phyloP scores from a whole-genome alignment of 352 stramenopile genomes.

The Globisporangium takayamanum region DNA sequence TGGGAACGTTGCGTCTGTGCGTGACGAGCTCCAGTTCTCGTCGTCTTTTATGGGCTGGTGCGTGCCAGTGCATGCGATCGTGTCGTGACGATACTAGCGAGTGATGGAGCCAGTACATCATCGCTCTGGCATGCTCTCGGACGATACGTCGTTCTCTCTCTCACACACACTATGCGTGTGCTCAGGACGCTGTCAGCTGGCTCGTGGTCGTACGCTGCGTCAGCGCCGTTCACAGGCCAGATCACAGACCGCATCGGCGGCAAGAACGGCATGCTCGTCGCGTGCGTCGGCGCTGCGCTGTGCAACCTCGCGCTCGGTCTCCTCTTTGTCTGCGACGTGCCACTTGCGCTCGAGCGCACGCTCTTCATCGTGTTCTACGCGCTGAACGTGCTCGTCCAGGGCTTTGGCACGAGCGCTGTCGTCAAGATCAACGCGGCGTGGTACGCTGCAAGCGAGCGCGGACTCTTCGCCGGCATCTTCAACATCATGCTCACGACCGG shows the following conservation, averaged over 20 bases:
- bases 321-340: constrained; percentile 40
- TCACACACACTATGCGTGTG: background rate
- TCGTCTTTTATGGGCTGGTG: constrained; percentile 73
- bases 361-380: constrained; percentile 63
- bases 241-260: constrained; percentile 68
- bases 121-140: too few species aligned
- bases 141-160: background rate
- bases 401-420: constrained; percentile 74
- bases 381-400: constrained; percentile 59
- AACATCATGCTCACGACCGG: constrained; percentile 76
- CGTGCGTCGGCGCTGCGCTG: constrained; percentile 48
- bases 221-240: constrained; percentile 60
- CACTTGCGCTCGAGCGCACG: constrained; percentile 22
- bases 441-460: constrained; percentile 57
- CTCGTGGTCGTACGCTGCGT: constrained; percentile 66
- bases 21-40: constrained; percentile 46
- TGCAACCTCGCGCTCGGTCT: constrained; percentile 57
- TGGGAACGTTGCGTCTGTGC: constrained; percentile 55
- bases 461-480: constrained; percentile 66
- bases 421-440: constrained; percentile 82
- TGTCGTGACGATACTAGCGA: background rate
- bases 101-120: too few species aligned
- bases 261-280: constrained; percentile 64
- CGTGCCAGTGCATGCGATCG: constrained; percentile 1
- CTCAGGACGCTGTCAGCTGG: constrained; percentile 56